Evolutionary conservation across 768 basidiomycete species (phyloP), one percentile per base, ranked within the genome.

Genomic region (Serpula lacrymans): DNA sequence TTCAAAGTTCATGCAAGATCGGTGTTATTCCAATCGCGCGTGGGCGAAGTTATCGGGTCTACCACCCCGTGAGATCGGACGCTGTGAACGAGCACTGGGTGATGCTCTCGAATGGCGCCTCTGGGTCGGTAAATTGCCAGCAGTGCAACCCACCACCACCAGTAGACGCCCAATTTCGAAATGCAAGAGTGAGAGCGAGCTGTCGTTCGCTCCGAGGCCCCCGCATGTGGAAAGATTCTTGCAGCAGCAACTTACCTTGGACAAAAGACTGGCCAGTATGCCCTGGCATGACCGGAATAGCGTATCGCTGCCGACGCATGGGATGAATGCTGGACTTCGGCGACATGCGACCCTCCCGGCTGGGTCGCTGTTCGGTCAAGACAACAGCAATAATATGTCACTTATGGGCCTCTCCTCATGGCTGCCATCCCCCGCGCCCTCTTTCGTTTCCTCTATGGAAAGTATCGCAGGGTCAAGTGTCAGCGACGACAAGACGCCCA

Each of bases 1-100:
- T 0, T 85, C 87, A 12, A 97, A 97, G 53, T 94, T 94, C 57
- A 80, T 87, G 46, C 91, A 94, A 66, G 93, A 97, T 54, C 83
- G 88, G 37, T 90, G 88, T 30, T 96, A 94, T 53, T 92, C 89
- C 11, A 95, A 96, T 59, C 79, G 82, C 20, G 92, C 93, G 13
- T 96, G 94, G 94, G 87, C 88, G 1, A 92, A 93, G 54, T 75
- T 97, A 5, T 88, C 87, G n/a, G 91, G 92, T 13, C 73, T 97
- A 2, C 79, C 84, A 0, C 80, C 89, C 4, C 68, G 80, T 29
- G 93, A 97, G 68, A 87, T 97, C 37, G 82, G 88, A 27, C 77
- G 81, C 13, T 93, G 90, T 55, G 94, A 97, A 62, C 80, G 88
- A 17, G 88, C 87, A 1, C 77, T 97, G 29, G 88, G 91, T 17